Base-by-base conservation (phyloP, 306 rosid genomes). In the Cyclanthera cordifolia region DNA sequence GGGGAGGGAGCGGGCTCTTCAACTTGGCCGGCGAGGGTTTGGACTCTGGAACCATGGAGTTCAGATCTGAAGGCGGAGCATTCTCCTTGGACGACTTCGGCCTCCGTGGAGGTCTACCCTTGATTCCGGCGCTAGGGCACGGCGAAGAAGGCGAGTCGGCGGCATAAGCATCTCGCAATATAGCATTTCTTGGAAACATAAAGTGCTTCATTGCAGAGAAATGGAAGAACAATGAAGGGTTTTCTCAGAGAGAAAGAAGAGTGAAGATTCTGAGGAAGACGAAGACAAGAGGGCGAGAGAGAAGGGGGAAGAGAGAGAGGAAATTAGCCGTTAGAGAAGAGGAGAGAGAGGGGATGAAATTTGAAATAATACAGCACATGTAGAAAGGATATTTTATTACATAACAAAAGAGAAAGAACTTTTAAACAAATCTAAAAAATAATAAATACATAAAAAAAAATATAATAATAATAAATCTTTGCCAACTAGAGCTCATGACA, bases 1-100 rank as follows among this genome's bases (percentile, higher is more conserved):
- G 82, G 0, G 99, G 99, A 0, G 99, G 99, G 45, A 94, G 67
- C 17, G 89, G 95, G 32, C 82, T 82, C 85, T 86, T 90, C 76
- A 78, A 49, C 83, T 86, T 94, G 58, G 78, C 85, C 2, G 87
- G 88, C 23, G 95, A 87, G 30, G 83, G 87, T 53, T 85, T 85
- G 2, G 84, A 70, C 70, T 76, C 84, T 2, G 73, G 34, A 13
- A 67, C 28, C 73, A 71, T 27, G 11, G 73, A 28, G 54, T 79
- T 84, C 10, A 79, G 94, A 90, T 90, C 96, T 23, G 86, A 70
- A 13, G 94, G 90, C 1, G 95, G 93, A 69, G 85, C 89, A 58
- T 94, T 90, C 71, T 94, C 97, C 41, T 94, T 94, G 17, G 85
- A 59, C 6, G 85, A 68, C 74, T 74, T 94, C 45, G 79, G 79